phyloP scores from a whole-genome alignment of 805 yeast species.

The Barnettozyma botsteinii region DNA sequence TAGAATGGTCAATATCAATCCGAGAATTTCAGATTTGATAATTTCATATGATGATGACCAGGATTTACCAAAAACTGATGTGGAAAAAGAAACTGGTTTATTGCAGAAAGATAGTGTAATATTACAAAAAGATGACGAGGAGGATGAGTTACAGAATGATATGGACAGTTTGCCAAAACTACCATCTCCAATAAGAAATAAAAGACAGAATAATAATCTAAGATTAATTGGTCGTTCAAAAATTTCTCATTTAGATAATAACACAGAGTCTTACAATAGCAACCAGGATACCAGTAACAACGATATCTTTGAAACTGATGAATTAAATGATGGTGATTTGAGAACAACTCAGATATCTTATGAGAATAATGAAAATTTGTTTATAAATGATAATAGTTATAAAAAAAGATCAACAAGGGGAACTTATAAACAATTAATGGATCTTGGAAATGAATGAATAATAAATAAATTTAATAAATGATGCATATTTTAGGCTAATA shows the following conservation, averaged over 20 bases:
- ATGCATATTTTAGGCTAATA: too few relatives aligned
- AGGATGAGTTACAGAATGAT: not conserved
- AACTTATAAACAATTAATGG: slow-evolving; percentile 15
- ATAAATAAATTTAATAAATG: not conserved
- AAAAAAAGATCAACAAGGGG: slow-evolving; percentile 20
- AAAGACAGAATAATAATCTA: slow-evolving; percentile 35
- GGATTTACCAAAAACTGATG: too few relatives aligned
- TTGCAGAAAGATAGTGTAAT: too few relatives aligned
- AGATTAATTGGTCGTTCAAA: slow-evolving; percentile 40
- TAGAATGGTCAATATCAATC: slow-evolving; percentile 23
- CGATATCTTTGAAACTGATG: slow-evolving; percentile 1
- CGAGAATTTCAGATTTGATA: slow-evolving; percentile 17
- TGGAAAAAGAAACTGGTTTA: too few relatives aligned
- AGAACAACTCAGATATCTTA: slow-evolving; percentile 12
- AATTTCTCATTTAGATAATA: slow-evolving; percentile 29
- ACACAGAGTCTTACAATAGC: not conserved
- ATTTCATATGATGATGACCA: slow-evolving; percentile 1
- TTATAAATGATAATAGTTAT: not conserved
- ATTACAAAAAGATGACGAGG: not conserved
- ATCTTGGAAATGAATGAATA: slow-evolving; percentile 24
- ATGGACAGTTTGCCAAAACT: slow-evolving; percentile 28
- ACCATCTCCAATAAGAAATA: slow-evolving; percentile 49
- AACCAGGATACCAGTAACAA: not conserved
- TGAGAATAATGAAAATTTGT: slow-evolving; percentile 5
- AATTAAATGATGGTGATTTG: slow-evolving; percentile 1